Percentiles rank a stretch among this genome's conserved stretches.
Conservation (phyloP, 2,329 filamentous ascomycete species). For the Colletotrichum tofieldiae region DNA sequence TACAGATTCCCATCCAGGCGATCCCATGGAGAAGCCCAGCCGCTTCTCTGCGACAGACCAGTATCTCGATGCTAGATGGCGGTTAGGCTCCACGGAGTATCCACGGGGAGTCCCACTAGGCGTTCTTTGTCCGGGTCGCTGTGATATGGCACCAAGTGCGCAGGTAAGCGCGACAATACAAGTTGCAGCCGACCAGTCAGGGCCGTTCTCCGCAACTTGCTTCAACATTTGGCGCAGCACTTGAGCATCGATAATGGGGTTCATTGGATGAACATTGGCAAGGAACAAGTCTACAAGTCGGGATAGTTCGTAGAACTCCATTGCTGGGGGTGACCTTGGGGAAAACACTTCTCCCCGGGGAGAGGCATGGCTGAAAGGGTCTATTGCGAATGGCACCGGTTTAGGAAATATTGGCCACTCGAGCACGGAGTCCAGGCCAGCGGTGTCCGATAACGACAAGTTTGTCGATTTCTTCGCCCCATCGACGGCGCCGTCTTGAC, state of each 20-base stretch:
- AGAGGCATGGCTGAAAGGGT: constrained; percentile 30
- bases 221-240: constrained; percentile 38
- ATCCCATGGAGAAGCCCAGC: constrained; percentile 41
- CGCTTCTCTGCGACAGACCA: constrained; percentile 42
- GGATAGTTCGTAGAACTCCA: constrained; percentile 40
- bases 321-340: constrained; percentile 30
- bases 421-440: constrained; percentile 41
- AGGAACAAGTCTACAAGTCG: constrained; percentile 34
- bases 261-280: constrained; percentile 37
- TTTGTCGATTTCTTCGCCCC: constrained; percentile 10
- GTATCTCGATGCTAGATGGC: constrained; percentile 38
- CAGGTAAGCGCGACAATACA: constrained; percentile 41
- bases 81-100: constrained; percentile 35
- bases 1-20: constrained; percentile 37
- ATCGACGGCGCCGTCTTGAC: constrained; percentile 11
- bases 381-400: constrained; percentile 36
- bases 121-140: constrained; percentile 31
- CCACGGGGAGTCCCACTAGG: constrained; percentile 38
- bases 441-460: constrained; percentile 24
- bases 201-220: constrained; percentile 42
- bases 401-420: constrained; percentile 41
- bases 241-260: constrained; percentile 31
- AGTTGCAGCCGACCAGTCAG: constrained; percentile 42
- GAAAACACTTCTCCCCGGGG: constrained; percentile 32
- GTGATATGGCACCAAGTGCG: constrained; percentile 41